These are phyloP conservation scores for Fraxinus angustifolia DNA, from an alignment of 305 asterid genomes.

Conservation along the genomic window DNA sequence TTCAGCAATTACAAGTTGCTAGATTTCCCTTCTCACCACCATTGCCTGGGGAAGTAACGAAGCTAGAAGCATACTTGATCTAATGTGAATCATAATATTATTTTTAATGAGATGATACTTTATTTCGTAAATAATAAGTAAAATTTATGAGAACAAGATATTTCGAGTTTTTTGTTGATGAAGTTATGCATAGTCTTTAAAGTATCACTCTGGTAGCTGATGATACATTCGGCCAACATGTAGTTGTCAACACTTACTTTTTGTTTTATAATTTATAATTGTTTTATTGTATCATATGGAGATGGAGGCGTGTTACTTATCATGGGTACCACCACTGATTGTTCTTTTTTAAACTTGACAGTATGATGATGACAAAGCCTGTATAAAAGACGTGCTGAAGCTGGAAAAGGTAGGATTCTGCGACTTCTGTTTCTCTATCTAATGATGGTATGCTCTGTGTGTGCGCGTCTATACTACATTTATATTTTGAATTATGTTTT, in stretches of 20 bases:
- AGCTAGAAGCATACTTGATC: not conserved
- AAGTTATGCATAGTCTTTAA: not conserved
- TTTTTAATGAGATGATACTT: not conserved
- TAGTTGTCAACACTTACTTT: not conserved
- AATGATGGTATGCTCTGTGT: not conserved
- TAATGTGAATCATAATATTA: not conserved
- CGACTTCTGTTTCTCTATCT: slow-evolving; percentile 10
- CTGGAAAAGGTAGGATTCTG: slow-evolving; percentile 55
- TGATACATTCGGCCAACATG: not conserved
- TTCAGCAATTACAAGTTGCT: not conserved
- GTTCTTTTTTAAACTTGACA: slow-evolving; percentile 31
- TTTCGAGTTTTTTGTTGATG: not conserved
- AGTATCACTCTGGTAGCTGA: not conserved
- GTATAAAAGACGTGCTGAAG: slow-evolving; percentile 70
- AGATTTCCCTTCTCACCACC: not conserved
- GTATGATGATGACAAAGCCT: slow-evolving; percentile 80
- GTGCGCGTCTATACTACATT: not conserved
- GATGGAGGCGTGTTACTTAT: not conserved
- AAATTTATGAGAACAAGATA: not conserved
- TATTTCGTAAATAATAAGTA: not conserved
- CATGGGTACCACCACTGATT: not conserved
- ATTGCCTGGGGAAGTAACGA: not conserved
- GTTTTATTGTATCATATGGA: not conserved
- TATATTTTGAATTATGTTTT: not conserved
- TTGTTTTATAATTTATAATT: not conserved